A percentile compares a stretch with the other conserved stretches of the same genome.
These are phyloP conservation scores for Debaryomycetaceae sp. DNA, from an alignment of 1,139 yeast species.

Conservation along the genomic window DNA sequence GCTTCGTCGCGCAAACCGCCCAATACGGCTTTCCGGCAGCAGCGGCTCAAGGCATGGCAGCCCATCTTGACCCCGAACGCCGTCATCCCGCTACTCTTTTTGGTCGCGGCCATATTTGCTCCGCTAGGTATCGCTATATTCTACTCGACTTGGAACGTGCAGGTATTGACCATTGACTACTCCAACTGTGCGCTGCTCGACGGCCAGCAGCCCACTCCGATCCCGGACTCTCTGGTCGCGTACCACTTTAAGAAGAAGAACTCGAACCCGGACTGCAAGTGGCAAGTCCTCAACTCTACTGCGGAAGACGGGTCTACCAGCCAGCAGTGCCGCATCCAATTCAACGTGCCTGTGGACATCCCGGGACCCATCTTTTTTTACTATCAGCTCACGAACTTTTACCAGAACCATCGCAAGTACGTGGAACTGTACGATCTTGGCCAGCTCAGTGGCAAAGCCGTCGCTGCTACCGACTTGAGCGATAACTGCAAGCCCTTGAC, in stretches of 20 bases:
- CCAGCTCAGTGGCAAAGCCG: slow-evolving; percentile 57
- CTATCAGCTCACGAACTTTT: slow-evolving; percentile 63
- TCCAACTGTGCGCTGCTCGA: slow-evolving; percentile 42
- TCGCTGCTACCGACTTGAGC: slow-evolving; percentile 31
- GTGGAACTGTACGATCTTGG: slow-evolving; percentile 58
- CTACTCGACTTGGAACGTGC: slow-evolving; percentile 48
- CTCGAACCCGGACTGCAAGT: slow-evolving; percentile 35
- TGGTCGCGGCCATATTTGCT: slow-evolving; percentile 57
- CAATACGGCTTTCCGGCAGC: slow-evolving; percentile 73
- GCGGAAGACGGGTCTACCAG: slow-evolving; percentile 22
- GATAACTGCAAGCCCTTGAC: slow-evolving; percentile 53
- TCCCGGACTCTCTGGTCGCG: slow-evolving; percentile 42
- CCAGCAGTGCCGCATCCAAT: slow-evolving; percentile 43
- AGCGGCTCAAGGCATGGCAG: slow-evolving; percentile 64
- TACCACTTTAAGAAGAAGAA: slow-evolving; percentile 43
- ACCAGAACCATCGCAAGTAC: slow-evolving; percentile 69
- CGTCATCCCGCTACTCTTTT: slow-evolving; percentile 56
- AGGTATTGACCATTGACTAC: slow-evolving; percentile 48
- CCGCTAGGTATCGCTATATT: slow-evolving; percentile 67
- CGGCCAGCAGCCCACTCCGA: slow-evolving; percentile 19
- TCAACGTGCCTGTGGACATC: slow-evolving; percentile 48
- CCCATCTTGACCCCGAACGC: slow-evolving; percentile 69
- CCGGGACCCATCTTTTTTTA: slow-evolving; percentile 54
- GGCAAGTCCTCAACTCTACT: slow-evolving; percentile 36
- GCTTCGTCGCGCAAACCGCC: slow-evolving; percentile 56